Evolutionary conservation across 768 basidiomycete genomes (phyloP).

Genomic region (Suillus variegatus): DNA sequence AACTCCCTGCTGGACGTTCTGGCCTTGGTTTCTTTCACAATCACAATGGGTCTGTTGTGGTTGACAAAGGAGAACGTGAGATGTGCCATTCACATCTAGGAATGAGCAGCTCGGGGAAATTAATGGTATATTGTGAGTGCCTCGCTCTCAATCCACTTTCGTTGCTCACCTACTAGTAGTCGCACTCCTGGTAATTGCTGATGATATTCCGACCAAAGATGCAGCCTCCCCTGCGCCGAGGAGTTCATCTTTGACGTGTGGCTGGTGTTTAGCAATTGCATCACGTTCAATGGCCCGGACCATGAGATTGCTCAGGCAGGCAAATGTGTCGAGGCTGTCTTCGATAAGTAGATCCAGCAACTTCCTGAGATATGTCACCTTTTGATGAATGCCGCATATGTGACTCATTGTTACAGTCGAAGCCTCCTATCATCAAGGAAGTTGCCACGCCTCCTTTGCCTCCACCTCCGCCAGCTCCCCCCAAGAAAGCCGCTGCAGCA

Average conservation of each 20-base stretch:
- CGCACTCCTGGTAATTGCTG: too few species aligned
- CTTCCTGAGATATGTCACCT: constrained; percentile 76
- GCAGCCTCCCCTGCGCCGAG: constrained; percentile 42
- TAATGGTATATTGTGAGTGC: too few species aligned
- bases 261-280: constrained; percentile 84
- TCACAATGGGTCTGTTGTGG: too few species aligned
- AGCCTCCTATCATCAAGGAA: constrained; percentile 49
- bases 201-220: too few species aligned
- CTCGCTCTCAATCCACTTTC: too few species aligned
- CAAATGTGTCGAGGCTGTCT: constrained; percentile 77
- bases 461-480: constrained; percentile 33
- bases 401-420: constrained; percentile 31
- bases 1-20: too few species aligned
- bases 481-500: constrained; percentile 36
- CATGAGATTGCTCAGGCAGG: constrained; percentile 81
- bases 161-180: too few species aligned
- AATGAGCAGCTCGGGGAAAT: too few species aligned
- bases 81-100: too few species aligned
- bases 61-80: too few species aligned
- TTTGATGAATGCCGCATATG: constrained; percentile 16
- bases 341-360: constrained; percentile 86
- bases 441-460: constrained; percentile 35
- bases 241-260: constrained; percentile 87
- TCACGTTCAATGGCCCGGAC: constrained; percentile 91
- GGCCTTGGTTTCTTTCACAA: too few species aligned